Conservation (phyloP, 2,329 filamentous ascomycete genomes). For the Epicoccum nigrum region DNA sequence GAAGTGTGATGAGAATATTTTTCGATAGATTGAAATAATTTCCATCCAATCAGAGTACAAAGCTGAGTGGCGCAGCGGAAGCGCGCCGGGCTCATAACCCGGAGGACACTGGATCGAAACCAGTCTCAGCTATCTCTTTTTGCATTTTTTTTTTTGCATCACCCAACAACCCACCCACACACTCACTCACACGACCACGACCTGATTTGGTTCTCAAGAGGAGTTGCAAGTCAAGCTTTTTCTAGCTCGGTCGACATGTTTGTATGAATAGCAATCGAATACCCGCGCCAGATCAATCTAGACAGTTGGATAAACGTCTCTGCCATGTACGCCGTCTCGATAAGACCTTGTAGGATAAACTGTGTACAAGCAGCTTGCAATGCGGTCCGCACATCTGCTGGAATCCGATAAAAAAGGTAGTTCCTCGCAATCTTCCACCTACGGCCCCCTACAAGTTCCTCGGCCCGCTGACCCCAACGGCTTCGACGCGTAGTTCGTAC, state of each 20-base stretch:
- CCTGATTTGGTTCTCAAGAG: too few relatives aligned
- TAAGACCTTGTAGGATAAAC: too few relatives aligned
- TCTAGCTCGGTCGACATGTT: too few relatives aligned
- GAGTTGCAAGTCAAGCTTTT: too few relatives aligned
- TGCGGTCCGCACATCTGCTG: background rate
- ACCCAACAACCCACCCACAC: too few relatives aligned
- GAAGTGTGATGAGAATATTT: background rate
- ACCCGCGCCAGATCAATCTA: too few relatives aligned
- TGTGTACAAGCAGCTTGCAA: too few relatives aligned
- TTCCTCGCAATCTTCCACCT: too few relatives aligned
- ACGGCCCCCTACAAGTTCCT: conserved; percentile 28
- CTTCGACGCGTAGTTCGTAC: conserved; percentile 34
- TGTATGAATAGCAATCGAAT: too few relatives aligned
- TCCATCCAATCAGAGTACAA: conserved; percentile 18
- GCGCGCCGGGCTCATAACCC: conserved; percentile 43
- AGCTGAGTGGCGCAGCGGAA: conserved; percentile 42
- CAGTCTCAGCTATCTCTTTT: conserved; percentile 32
- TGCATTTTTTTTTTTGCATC: conserved; percentile 8
- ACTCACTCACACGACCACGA: too few relatives aligned
- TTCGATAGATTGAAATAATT: background rate
- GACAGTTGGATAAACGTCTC: too few relatives aligned
- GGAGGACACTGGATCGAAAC: conserved; percentile 43
- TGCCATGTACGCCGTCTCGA: too few relatives aligned
- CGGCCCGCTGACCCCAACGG: conserved; percentile 31
- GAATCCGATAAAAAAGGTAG: background rate